Evolutionary conservation across 2,329 filamentous ascomycete species (phyloP).

Genomic region (Xylariaceae sp.): DNA sequence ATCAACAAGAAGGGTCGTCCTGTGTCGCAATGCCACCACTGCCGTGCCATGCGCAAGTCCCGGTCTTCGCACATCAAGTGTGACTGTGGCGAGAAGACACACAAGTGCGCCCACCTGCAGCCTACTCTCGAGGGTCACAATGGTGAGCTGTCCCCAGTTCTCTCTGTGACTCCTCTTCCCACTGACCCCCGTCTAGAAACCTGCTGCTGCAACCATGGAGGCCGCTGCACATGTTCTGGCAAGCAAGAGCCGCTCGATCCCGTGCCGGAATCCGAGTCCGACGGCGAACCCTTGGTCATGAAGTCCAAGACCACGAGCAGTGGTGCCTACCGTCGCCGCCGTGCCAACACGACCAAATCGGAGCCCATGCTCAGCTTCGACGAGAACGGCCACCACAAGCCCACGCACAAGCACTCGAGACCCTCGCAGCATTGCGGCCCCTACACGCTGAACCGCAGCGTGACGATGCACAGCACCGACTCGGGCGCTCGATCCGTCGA

Average conservation of each 20-base stretch:
- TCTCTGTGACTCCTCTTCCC: not conserved
- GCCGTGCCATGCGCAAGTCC: conserved; percentile 92
- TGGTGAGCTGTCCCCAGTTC: conserved; percentile 41
- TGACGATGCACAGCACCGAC: conserved; percentile 38
- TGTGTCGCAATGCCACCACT: conserved; percentile 96
- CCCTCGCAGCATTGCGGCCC: conserved; percentile 57
- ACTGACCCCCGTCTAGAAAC: conserved; percentile 46
- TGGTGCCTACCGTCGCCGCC: conserved; percentile 42
- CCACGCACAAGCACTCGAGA: conserved; percentile 55
- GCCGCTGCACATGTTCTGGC: conserved; percentile 58
- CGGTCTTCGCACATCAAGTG: conserved; percentile 92
- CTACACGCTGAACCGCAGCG: conserved; percentile 55
- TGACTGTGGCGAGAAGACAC: conserved; percentile 90
- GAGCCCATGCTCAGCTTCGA: conserved; percentile 56
- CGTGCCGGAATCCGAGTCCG: conserved; percentile 59
- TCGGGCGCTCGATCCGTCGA: conserved; percentile 44
- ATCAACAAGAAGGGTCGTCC: conserved; percentile 98
- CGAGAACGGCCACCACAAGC: conserved; percentile 60
- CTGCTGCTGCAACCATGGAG: conserved; percentile 66
- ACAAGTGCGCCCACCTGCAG: conserved; percentile 60
- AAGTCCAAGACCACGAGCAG: conserved; percentile 36
- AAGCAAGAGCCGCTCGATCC: conserved; percentile 63
- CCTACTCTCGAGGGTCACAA: conserved; percentile 53
- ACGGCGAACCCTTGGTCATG: conserved; percentile 40
- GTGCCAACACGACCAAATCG: conserved; percentile 58